Percentiles rank a stretch among this genome's conserved stretches.
Conservation (phyloP, 2,329 filamentous ascomycete genomes). For the Penicillium frequentans region DNA sequence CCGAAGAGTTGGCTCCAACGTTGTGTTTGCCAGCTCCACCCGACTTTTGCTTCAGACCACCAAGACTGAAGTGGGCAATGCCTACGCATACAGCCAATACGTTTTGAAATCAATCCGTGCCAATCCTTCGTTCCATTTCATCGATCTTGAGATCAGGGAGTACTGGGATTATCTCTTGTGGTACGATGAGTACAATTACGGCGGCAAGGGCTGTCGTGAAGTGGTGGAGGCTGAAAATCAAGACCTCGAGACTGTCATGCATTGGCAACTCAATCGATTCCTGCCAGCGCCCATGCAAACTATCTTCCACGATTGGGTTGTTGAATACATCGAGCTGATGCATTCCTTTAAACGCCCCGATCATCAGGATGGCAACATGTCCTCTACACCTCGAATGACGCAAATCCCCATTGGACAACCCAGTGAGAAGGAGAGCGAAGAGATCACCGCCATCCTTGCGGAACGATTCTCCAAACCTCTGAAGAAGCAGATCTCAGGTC, state of each 20-base stretch:
- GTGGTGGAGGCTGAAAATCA: constrained; percentile 76
- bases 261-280: constrained; percentile 95
- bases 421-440: constrained; percentile 60
- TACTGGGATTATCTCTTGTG: constrained; percentile 99
- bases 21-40: constrained; percentile 92
- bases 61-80: constrained; percentile 94
- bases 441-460: constrained; percentile 67
- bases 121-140: constrained; percentile 94
- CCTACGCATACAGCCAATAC: constrained; percentile 95
- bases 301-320: constrained; percentile 86
- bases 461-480: constrained; percentile 83
- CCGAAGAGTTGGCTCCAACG: constrained; percentile 87
- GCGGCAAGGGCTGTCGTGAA: constrained; percentile 84
- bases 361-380: constrained; percentile 52
- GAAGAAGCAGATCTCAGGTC: constrained; percentile 78
- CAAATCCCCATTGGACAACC: constrained; percentile 62
- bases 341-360: constrained; percentile 74
- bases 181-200: constrained; percentile 99
- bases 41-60: constrained; percentile 90
- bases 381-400: constrained; percentile 60
- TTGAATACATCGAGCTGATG: constrained; percentile 95
- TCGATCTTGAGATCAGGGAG: constrained; percentile 95
- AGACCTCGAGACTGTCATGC: constrained; percentile 87
- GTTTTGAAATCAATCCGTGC: constrained; percentile 96
- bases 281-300: constrained; percentile 77